Percentiles rank a stretch among this genome's conserved stretches.
phyloP scores from a whole-genome alignment of 2,329 filamentous ascomycete species.

The Didymella pomorum region DNA sequence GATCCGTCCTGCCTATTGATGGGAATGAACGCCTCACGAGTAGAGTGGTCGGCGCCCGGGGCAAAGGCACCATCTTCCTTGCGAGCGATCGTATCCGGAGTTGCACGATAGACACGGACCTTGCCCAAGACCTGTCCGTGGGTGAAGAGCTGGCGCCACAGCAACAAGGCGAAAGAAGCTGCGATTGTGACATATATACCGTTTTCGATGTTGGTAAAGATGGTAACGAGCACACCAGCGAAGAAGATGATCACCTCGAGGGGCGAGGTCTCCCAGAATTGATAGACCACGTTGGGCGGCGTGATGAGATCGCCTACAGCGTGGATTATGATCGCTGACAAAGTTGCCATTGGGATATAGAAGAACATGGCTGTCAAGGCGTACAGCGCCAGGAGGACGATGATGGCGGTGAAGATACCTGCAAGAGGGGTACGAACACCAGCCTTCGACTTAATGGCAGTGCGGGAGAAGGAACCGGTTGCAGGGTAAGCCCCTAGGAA shows the following conservation, averaged over 20 bases:
- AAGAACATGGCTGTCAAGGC: conserved; percentile 89
- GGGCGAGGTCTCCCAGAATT: conserved; percentile 94
- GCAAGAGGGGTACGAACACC: conserved; percentile 92
- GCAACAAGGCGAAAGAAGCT: conserved; percentile 76
- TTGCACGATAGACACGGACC: conserved; percentile 83
- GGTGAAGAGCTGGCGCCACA: conserved; percentile 85
- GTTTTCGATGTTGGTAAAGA: conserved; percentile 89
- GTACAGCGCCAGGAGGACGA: conserved; percentile 92
- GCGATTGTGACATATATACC: conserved; percentile 89
- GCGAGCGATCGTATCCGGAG: conserved; percentile 75
- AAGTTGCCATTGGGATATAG: conserved; percentile 84
- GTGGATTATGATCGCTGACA: conserved; percentile 93
- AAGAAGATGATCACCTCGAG: conserved; percentile 94
- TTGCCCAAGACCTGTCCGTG: conserved; percentile 79
- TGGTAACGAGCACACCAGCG: conserved; percentile 81
- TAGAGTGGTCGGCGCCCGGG: conserved; percentile 13
- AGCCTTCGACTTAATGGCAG: conserved; percentile 96
- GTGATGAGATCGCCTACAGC: conserved; percentile 94
- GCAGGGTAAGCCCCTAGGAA: conserved; percentile 91
- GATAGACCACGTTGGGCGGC: conserved; percentile 88
- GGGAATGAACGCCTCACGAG: conserved; percentile 64
- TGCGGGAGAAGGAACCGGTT: conserved; percentile 94
- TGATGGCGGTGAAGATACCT: conserved; percentile 83
- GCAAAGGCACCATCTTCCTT: conserved; percentile 31
- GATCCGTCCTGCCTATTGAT: conserved; percentile 88